Evolutionary conservation across 2,329 filamentous ascomycete genomes (phyloP), one percentile per base, ranked within the genome.

Genomic region (Cladophialophora psammophila): DNA sequence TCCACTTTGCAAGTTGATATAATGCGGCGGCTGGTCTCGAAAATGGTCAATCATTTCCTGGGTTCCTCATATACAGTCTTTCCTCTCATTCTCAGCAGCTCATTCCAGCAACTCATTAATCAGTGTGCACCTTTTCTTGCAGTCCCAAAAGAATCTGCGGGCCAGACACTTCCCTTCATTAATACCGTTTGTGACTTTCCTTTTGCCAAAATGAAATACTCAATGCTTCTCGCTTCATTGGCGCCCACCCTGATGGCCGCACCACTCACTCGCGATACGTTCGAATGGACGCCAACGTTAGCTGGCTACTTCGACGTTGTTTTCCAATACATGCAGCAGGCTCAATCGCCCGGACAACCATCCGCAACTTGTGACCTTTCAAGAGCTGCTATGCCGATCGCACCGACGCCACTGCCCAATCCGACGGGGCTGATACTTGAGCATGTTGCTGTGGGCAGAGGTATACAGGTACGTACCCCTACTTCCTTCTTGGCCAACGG

Each of bases 361-460:
- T 61, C 69, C 56, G 34, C 73, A 32, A 66, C 72, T 20, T 80
- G 77, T 71, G 76, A 82, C 66, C 65, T 75, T 20, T 77, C 76
- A 68, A 74, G 72, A 15, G 75, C 76, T 35, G 55, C 67, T 5
- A 74, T 80, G 67, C 80, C 81, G 5, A 50, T 70, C 18, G 70
- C 77, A 83, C 87, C 84, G 70, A 82, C 87, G 54, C 82, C 83
- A 6, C 84, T 96, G 6, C 88, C 90, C 13, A 70, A 83, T 7
- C 87, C 88, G 13, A 80, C 87, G 0, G 91, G 89, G 64, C 82
- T 92, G 35, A 81, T 76, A 3, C 84, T 96, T 59, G 86, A 87
- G 76, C 92, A 96, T 79, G 90, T 97, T 63, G 92, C 91, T 76
- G 83, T 97, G 69, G 94, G 94, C 74, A 90, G 92, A 53, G 94